These are phyloP conservation scores for Achaetomium macrosporum DNA, from an alignment of 2,329 filamentous ascomycete genomes.

Conservation along the genomic window DNA sequence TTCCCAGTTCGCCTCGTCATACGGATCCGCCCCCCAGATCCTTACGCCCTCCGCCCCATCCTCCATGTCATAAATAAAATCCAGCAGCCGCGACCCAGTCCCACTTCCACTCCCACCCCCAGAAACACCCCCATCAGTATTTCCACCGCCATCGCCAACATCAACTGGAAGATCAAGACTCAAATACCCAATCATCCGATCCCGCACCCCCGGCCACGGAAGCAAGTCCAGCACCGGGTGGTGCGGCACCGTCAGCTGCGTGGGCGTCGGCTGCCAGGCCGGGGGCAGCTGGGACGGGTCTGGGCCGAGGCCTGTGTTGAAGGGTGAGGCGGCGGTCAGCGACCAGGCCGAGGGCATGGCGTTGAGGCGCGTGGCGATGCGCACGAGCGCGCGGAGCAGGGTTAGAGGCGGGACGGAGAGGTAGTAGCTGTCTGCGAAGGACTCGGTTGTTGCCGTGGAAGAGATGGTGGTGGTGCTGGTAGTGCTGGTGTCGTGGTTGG, in stretches of 20 bases:
- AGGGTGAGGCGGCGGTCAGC: constrained; percentile 42
- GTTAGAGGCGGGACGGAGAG: constrained; percentile 45
- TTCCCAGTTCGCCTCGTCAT: constrained; percentile 47
- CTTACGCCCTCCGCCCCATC: constrained; percentile 46
- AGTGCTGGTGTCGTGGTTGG: neutral
- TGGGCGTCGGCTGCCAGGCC: constrained; percentile 45
- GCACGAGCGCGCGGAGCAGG: constrained; percentile 41
- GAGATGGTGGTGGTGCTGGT: too few species aligned
- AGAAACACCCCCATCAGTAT: too few species aligned
- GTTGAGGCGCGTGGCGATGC: constrained; percentile 43
- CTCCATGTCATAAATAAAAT: constrained; percentile 53
- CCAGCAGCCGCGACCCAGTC: constrained; percentile 31
- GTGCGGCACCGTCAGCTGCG: constrained; percentile 46
- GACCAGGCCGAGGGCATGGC: constrained; percentile 39
- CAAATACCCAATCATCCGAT: constrained; percentile 49
- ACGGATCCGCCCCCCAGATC: constrained; percentile 46
- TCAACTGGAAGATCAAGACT: constrained; percentile 37
- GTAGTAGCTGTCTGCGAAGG: constrained; percentile 39
- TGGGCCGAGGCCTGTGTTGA: constrained; percentile 32
- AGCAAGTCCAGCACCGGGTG: constrained; percentile 53
- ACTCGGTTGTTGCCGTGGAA: neutral
- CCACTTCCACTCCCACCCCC: neutral
- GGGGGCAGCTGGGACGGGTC: constrained; percentile 35
- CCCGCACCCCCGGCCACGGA: constrained; percentile 50
- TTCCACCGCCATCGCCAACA: constrained; percentile 31